These are phyloP conservation scores for Alternaria longipes DNA, from an alignment of 2,329 filamentous ascomycete genomes.

Conservation along the genomic window DNA sequence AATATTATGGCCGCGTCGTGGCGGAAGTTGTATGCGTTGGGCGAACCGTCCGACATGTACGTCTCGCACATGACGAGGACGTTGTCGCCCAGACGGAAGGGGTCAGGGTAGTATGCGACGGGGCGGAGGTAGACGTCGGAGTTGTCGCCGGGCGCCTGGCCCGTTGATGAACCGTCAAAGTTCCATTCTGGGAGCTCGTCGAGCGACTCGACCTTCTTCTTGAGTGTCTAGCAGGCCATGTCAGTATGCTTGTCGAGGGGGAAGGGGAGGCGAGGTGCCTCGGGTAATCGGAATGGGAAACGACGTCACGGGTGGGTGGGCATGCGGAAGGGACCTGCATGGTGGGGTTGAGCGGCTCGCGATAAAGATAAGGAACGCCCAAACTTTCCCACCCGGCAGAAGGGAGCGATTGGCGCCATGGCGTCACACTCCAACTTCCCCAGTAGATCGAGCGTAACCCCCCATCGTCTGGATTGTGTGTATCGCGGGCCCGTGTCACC, in stretches of 20 bases:
- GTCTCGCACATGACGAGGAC: conserved; percentile 94
- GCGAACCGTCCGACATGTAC: conserved; percentile 91
- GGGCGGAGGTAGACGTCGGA: conserved; percentile 97
- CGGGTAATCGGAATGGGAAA: conserved; percentile 10
- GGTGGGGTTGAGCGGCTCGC: conserved; percentile 21
- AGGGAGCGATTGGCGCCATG: conserved; percentile 30
- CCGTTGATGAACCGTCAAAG: conserved; percentile 89
- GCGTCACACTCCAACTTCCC: conserved; percentile 24
- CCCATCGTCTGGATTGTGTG: not conserved
- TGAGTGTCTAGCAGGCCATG: conserved; percentile 64
- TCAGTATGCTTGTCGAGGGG: conserved; percentile 29
- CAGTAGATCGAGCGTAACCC: not conserved
- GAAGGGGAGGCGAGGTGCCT: too few relatives aligned
- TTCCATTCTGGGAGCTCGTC: conserved; percentile 81
- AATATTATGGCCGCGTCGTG: conserved; percentile 91
- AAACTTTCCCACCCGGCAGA: conserved; percentile 14
- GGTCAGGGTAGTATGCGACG: conserved; percentile 87
- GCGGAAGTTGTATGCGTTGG: conserved; percentile 99
- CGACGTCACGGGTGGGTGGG: conserved; percentile 9
- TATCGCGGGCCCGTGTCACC: not conserved
- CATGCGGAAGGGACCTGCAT: not conserved
- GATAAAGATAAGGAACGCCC: conserved; percentile 42
- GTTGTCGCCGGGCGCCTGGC: conserved; percentile 92
- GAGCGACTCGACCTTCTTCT: conserved; percentile 64
- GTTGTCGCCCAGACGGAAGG: conserved; percentile 89